These are phyloP conservation scores for Eustoma russellianum DNA, from an alignment of 257 asterid species.

Conservation along the genomic window DNA sequence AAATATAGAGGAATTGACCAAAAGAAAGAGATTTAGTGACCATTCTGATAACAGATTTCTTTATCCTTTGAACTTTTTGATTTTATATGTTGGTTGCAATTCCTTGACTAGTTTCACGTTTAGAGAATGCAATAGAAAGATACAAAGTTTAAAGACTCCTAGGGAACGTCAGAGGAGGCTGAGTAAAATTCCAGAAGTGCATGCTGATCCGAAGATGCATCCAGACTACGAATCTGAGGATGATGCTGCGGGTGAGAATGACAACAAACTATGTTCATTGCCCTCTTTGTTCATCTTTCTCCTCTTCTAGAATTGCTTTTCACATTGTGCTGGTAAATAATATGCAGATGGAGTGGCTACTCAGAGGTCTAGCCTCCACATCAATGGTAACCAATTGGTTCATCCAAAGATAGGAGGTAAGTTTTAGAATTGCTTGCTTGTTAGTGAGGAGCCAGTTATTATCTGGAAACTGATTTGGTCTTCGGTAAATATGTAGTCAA, in stretches of 20 bases:
- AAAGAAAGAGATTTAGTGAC: not conserved
- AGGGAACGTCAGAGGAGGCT: conserved; percentile 66
- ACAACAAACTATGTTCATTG: conserved; percentile 37
- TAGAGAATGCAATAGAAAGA: conserved; percentile 47
- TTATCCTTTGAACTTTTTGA: not conserved
- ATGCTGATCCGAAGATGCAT: conserved; percentile 72
- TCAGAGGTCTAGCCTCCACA: conserved; percentile 7
- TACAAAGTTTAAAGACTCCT: conserved; percentile 61
- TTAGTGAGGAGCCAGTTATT: conserved; percentile 3
- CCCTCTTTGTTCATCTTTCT: conserved; percentile 4
- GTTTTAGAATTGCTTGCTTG: not conserved
- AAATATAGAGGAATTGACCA: not conserved
- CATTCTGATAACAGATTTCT: not conserved
- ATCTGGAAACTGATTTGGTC: conserved; percentile 10
- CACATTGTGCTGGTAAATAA: not conserved
- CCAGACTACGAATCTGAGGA: conserved; percentile 71
- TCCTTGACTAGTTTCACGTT: conserved; percentile 76
- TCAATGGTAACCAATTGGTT: conserved; percentile 5
- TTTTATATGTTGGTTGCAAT: conserved; percentile 1
- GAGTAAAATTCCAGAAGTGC: conserved; percentile 59
- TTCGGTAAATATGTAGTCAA: conserved; percentile 33
- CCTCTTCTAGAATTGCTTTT: not conserved
- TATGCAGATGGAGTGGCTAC: conserved; percentile 14
- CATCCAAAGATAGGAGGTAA: conserved; percentile 12
- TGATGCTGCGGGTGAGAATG: conserved; percentile 24